These are phyloP conservation scores for Kuraishia molischiana DNA, from an alignment of 805 yeast species.

Conservation along the genomic window DNA sequence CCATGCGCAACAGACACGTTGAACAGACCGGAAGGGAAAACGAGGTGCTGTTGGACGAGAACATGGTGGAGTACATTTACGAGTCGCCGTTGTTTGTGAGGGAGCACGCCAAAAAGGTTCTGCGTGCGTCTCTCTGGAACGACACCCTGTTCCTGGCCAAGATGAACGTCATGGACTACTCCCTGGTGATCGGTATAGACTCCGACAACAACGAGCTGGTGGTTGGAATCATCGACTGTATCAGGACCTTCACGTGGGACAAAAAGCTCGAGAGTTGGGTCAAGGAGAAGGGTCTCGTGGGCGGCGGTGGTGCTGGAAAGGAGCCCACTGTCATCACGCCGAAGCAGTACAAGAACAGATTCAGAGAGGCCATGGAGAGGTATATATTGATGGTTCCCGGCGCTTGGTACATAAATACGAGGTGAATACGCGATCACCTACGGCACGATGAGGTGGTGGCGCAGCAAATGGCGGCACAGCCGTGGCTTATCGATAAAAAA, in stretches of 20 bases:
- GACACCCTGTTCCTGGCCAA: conserved; percentile 90
- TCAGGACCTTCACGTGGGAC: conserved; percentile 97
- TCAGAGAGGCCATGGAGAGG: conserved; percentile 96
- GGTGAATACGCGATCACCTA: not conserved
- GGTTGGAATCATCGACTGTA: conserved; percentile 91
- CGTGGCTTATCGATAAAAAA: too few species aligned
- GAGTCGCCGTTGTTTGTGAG: conserved; percentile 92
- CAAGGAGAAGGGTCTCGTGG: conserved; percentile 85
- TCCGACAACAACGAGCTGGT: conserved; percentile 56
- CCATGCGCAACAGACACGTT: conserved; percentile 95
- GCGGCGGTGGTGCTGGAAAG: conserved; percentile 67
- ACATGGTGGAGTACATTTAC: conserved; percentile 95
- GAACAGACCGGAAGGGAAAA: conserved; percentile 93
- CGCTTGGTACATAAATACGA: conserved; percentile 15
- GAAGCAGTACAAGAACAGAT: conserved; percentile 85
- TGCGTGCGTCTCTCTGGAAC: conserved; percentile 88
- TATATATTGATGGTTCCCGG: conserved; percentile 92
- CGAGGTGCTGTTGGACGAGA: conserved; percentile 91
- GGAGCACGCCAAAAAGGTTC: conserved; percentile 78
- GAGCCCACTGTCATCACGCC: conserved; percentile 98
- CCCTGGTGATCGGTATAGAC: conserved; percentile 89
- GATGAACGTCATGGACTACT: conserved; percentile 98
- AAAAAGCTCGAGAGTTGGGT: conserved; percentile 98
- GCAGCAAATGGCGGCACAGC: too few species aligned
- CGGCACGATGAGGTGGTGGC: not conserved